A percentile compares a stretch with the other conserved stretches of the same genome.
Evolutionary conservation across 2,329 filamentous ascomycete species (phyloP).

Genomic region (Trichophaea hybrida): DNA sequence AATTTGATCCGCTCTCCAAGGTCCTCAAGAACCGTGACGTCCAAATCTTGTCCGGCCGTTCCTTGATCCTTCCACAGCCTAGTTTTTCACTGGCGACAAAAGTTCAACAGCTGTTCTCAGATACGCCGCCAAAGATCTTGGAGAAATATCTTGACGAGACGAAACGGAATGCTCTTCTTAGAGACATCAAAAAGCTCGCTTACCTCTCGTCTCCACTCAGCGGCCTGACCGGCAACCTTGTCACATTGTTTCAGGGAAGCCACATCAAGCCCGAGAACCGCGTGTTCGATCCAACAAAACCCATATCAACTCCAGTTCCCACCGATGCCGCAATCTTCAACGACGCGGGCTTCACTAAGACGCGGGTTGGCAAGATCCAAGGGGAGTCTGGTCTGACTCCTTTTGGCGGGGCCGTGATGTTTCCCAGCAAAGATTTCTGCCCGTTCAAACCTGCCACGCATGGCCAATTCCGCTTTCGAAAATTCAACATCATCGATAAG

Average conservation of each 20-base stretch:
- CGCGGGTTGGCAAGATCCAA: slow-evolving; percentile 25
- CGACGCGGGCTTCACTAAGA: slow-evolving; percentile 21
- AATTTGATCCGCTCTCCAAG: not conserved
- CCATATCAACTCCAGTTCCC: too few relatives aligned
- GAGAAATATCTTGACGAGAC: slow-evolving; percentile 7
- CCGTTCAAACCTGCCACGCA: slow-evolving; percentile 38
- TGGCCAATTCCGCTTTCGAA: slow-evolving; percentile 36
- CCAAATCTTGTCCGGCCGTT: slow-evolving; percentile 30
- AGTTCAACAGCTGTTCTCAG: slow-evolving; percentile 30
- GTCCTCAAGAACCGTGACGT: slow-evolving; percentile 21
- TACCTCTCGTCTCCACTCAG: slow-evolving; percentile 30
- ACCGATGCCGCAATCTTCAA: slow-evolving; percentile 12
- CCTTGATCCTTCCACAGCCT: slow-evolving; percentile 34
- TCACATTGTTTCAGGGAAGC: slow-evolving; percentile 30
- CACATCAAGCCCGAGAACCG: slow-evolving; percentile 33
- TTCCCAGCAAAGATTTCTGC: slow-evolving; percentile 18
- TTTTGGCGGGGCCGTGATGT: slow-evolving; percentile 28
- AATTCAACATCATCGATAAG: slow-evolving; percentile 39
- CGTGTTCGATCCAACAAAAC: slow-evolving; percentile 11
- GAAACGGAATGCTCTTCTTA: slow-evolving; percentile 16
- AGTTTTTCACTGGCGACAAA: slow-evolving; percentile 29
- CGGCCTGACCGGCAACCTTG: slow-evolving; percentile 29
- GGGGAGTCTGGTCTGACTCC: slow-evolving; percentile 31
- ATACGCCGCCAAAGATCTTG: slow-evolving; percentile 26
- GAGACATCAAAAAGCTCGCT: slow-evolving; percentile 22